A percentile compares a stretch with the other conserved stretches of the same genome.
These are phyloP conservation scores for Herpetomonas samuelpessoai DNA, from an alignment of 208 protist genomes.

Conservation along the genomic window DNA sequence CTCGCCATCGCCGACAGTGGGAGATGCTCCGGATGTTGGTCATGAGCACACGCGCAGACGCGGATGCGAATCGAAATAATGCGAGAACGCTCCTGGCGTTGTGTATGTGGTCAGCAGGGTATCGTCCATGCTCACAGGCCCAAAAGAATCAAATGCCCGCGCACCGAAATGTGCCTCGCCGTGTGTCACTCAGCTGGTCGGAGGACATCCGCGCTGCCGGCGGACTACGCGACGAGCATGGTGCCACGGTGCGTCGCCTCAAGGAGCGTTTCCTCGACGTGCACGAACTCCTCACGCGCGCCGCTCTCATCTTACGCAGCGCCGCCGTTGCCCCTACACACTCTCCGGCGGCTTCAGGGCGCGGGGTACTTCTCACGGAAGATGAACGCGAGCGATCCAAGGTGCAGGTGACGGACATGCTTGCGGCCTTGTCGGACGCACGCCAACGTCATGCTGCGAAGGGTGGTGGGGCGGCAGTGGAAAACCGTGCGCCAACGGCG, in stretches of 20 bases:
- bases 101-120: not conserved
- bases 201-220: not conserved
- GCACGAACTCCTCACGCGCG: not conserved
- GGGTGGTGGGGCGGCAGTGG: too few species aligned
- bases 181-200: not conserved
- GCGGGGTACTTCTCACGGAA: too few species aligned
- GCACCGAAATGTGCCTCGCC: not conserved
- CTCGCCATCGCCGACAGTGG: not conserved
- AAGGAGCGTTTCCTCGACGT: not conserved
- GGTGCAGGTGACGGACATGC: not conserved
- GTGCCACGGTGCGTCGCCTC: not conserved
- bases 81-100: not conserved
- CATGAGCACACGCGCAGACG: not conserved
- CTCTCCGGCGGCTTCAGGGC: too few species aligned
- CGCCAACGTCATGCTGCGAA: too few species aligned
- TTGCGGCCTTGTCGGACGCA: too few species aligned
- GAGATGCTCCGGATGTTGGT: conserved; percentile 4
- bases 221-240: not conserved
- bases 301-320: not conserved
- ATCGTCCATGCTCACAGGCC: not conserved
- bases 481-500: not conserved
- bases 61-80: not conserved
- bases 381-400: not conserved
- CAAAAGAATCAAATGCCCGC: not conserved
- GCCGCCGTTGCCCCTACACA: not conserved